These are phyloP conservation scores for Eucalyptus albens DNA, from an alignment of 345 rosid genomes.

Conservation along the genomic window DNA sequence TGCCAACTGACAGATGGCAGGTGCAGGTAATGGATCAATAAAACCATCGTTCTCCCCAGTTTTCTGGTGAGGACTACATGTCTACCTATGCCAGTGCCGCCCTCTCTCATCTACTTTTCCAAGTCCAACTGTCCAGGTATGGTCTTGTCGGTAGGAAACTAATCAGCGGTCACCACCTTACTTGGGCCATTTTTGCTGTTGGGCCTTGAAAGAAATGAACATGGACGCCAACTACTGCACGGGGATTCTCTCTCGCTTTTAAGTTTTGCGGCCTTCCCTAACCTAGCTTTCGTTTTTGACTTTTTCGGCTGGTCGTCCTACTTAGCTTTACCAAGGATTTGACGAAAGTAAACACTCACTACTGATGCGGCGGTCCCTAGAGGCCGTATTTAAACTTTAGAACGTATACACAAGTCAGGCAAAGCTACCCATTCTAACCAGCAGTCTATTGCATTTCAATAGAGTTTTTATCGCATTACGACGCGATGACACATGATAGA, in stretches of 20 bases:
- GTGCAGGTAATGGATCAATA: no score
- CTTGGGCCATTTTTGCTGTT: neutral
- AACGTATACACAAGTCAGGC: neutral
- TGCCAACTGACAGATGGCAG: neutral
- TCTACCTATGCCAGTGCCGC: neutral
- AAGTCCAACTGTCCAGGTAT: neutral
- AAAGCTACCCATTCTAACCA: neutral
- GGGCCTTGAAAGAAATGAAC: neutral
- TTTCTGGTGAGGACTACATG: neutral
- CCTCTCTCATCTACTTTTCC: neutral
- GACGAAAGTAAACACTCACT: neutral
- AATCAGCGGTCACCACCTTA: neutral
- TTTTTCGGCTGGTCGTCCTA: neutral
- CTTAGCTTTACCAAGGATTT: neutral
- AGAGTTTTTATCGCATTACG: neutral
- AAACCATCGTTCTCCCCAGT: neutral
- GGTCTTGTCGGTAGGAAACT: neutral
- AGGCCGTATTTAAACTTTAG: neutral
- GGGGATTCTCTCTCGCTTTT: neutral
- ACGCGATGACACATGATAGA: accelerated
- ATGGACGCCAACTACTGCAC: neutral
- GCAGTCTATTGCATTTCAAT: no score
- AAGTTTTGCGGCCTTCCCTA: neutral
- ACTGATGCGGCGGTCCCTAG: neutral
- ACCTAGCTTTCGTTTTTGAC: neutral